Conservation (phyloP, 495 filamentous ascomycete genomes). For the Lasiosphaeria hispida region DNA sequence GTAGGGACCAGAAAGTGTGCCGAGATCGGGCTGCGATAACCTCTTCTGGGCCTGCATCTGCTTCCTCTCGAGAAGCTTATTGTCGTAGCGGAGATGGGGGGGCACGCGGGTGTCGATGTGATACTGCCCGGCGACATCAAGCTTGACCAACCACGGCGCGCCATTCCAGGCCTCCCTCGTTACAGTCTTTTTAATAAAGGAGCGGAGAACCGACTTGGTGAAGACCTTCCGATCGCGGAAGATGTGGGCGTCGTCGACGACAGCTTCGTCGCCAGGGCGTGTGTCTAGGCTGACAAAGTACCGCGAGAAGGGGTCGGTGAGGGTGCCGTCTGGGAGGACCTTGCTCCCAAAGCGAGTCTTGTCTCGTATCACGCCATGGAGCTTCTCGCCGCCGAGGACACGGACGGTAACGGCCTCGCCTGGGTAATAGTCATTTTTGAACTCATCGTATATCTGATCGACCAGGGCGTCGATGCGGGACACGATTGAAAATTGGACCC, state of each 20-base stretch:
- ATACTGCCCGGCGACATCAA: constrained; percentile 76
- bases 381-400: constrained; percentile 64
- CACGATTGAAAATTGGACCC: constrained; percentile 86
- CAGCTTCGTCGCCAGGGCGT: constrained; percentile 67
- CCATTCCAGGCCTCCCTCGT: constrained; percentile 89
- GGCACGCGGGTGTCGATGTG: constrained; percentile 84
- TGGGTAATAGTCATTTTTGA: constrained; percentile 90
- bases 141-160: constrained; percentile 93
- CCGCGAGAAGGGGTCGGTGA: constrained; percentile 66
- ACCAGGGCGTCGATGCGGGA: constrained; percentile 89
- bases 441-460: constrained; percentile 66
- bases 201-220: constrained; percentile 89
- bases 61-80: constrained; percentile 74
- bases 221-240: constrained; percentile 88
- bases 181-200: constrained; percentile 93
- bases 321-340: constrained; percentile 59
- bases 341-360: constrained; percentile 72
- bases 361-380: constrained; percentile 77
- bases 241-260: constrained; percentile 79
- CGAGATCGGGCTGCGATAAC: constrained; percentile 48
- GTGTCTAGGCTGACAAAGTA: constrained; percentile 77
- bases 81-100: constrained; percentile 74
- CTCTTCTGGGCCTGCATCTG: constrained; percentile 65
- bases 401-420: constrained; percentile 80
- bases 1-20: constrained; percentile 27